These are phyloP conservation scores for Calvatia gigantea DNA, from an alignment of 768 basidiomycete genomes.

Conservation along the genomic window DNA sequence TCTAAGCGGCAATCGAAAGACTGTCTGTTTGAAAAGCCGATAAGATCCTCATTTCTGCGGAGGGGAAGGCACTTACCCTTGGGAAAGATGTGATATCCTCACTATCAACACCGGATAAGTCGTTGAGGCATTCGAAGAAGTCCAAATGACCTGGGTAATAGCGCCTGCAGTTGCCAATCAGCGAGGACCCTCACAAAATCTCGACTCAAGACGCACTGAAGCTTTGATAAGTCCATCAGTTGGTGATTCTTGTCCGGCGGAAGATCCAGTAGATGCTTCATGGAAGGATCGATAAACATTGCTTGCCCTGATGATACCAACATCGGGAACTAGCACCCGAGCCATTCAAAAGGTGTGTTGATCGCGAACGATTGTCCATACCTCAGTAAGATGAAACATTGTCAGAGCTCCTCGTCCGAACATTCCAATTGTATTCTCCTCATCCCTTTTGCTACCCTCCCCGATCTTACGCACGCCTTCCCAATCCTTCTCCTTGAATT, in stretches of 20 bases:
- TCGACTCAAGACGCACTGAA: background rate
- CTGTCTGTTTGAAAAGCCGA: background rate
- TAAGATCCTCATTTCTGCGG: background rate
- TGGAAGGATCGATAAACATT: slow-evolving; percentile 44
- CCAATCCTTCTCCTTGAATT: slow-evolving; percentile 41
- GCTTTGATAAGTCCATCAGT: slow-evolving; percentile 24
- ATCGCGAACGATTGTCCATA: no score
- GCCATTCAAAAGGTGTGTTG: no score
- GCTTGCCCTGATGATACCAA: slow-evolving; percentile 27
- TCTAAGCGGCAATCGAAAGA: slow-evolving; percentile 4
- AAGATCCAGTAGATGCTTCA: slow-evolving; percentile 32
- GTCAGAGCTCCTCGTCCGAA: slow-evolving; percentile 51
- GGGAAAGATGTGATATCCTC: background rate
- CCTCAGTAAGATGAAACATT: slow-evolving; percentile 52
- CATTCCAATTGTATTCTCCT: slow-evolving; percentile 39
- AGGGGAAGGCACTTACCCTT: background rate
- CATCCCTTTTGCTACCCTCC: slow-evolving; percentile 38
- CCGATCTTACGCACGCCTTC: slow-evolving; percentile 42
- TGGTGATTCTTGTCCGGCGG: slow-evolving; percentile 25
- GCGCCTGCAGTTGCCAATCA: slow-evolving; percentile 18
- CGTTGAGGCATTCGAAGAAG: slow-evolving; percentile 33
- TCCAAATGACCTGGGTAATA: slow-evolving; percentile 40
- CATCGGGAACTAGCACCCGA: slow-evolving; percentile 26
- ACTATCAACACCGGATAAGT: slow-evolving; percentile 22
- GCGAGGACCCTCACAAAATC: background rate